Base-by-base conservation (phyloP, 2,329 filamentous ascomycete species). In the Seiridium cupressi region DNA sequence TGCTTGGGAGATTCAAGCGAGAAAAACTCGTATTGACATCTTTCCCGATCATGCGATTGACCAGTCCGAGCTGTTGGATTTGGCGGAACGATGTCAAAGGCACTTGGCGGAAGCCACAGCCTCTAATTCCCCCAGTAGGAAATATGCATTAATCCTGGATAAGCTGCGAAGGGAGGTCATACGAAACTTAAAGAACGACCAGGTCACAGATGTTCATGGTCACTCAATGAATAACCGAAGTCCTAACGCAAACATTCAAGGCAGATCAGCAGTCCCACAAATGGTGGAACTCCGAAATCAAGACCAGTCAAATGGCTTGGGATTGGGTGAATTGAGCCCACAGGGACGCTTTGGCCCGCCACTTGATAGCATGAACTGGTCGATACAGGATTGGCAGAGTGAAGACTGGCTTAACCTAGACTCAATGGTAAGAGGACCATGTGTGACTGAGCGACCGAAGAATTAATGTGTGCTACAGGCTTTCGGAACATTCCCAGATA, bases 111-210 rank as follows among this genome's bases (percentile, higher is more conserved):
- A 70, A 55, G 73, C 73, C 8, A 76, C 69, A 44, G 73, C 65
- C 44, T 71, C 64, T 55, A 77, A 76, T 64, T 80, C 73, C 44
- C 81, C 73, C 34, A 82, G 73, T 38, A 73, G 79, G 34, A 69
- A 81, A 4, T 85, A 85, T 62, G 78, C 76, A 49, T 73, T 84
- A 6, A 81, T 85, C 1, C 73, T 86, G 0, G 80, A 84, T 54
- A 81, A 84, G 62, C 67, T 85, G 8, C 70, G 78, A 11, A 70
- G 77, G 2, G 55, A 57, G 44, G 55, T 47, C 26, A 36, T 44
- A 35, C 40, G 44, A 35, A 46, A 34, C 34, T 35, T 32, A 3
- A 46, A 9, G 6, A 42, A 57, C 7, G n/a, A 26, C 13, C 40
- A 11, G 18, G 3, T 32, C 6, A 31, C 38, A 36, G 34, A 9